These are phyloP conservation scores for Tuber magnatum DNA, from an alignment of 495 filamentous ascomycete species.

Conservation along the genomic window DNA sequence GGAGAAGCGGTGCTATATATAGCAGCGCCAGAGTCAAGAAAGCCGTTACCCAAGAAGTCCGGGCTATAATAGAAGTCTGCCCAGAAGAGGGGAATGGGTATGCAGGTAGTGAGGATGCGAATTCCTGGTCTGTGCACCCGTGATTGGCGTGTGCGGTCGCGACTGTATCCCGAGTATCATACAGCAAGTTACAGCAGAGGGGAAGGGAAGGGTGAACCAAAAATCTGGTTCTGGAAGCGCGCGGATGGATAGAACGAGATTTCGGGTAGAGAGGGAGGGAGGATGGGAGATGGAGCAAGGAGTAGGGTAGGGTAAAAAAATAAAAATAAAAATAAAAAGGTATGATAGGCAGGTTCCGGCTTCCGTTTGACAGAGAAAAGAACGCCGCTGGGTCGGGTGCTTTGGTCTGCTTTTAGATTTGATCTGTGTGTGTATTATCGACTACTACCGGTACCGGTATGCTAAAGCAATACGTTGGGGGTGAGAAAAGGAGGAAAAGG, in stretches of 20 bases:
- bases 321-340: neutral
- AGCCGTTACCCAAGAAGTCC: neutral
- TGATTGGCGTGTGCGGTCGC: neutral
- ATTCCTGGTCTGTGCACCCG: neutral
- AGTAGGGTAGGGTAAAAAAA: conserved; percentile 6
- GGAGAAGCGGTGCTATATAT: neutral
- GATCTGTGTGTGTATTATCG: neutral
- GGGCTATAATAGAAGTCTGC: neutral
- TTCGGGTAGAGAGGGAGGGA: neutral
- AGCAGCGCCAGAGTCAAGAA: neutral
- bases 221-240: conserved; percentile 29
- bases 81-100: neutral
- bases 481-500: neutral
- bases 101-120: neutral
- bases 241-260: conserved; percentile 16
- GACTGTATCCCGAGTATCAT: too few relatives aligned
- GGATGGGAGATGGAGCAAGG: neutral
- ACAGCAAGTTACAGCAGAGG: neutral
- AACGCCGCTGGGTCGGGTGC: conserved; percentile 17
- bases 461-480: neutral
- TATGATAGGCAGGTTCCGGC: neutral
- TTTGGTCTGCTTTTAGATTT: conserved; percentile 1
- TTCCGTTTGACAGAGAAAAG: conserved; percentile 15
- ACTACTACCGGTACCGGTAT: neutral
- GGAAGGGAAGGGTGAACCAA: neutral